Percentiles rank a stretch among this genome's conserved stretches.
phyloP scores from a whole-genome alignment of 495 filamentous ascomycete species.

The Talaromyces borbonicus region DNA sequence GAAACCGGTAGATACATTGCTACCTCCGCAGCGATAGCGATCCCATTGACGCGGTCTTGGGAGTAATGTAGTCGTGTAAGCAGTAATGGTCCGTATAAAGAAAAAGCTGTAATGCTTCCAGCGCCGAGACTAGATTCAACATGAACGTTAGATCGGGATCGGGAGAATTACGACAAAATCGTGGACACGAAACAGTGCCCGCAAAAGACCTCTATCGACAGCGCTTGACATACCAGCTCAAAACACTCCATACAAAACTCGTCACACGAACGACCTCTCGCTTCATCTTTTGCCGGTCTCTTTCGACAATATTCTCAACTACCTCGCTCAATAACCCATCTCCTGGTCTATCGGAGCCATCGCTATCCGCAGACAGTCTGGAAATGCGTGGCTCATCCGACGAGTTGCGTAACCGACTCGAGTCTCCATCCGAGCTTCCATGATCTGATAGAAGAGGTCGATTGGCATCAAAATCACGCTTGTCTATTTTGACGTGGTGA shows the following conservation, averaged over 20 bases:
- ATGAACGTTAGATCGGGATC: neutral
- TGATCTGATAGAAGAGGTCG: slow-evolving; percentile 32
- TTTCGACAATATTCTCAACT: slow-evolving; percentile 49
- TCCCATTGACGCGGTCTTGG: slow-evolving; percentile 82
- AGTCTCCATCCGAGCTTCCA: slow-evolving; percentile 14
- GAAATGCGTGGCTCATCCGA: slow-evolving; percentile 7
- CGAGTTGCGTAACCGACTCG: neutral
- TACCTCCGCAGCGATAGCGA: slow-evolving; percentile 74
- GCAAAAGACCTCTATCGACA: too few relatives aligned
- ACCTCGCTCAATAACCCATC: slow-evolving; percentile 45
- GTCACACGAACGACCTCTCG: slow-evolving; percentile 38
- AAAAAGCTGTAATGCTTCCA: slow-evolving; percentile 79
- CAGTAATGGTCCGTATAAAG: slow-evolving; percentile 82
- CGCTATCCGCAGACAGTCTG: slow-evolving; percentile 6
- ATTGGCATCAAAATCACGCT: slow-evolving; percentile 51
- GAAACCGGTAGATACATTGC: slow-evolving; percentile 85
- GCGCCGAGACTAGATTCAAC: slow-evolving; percentile 58
- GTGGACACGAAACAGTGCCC: slow-evolving; percentile 3
- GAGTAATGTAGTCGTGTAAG: slow-evolving; percentile 74
- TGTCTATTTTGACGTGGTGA: slow-evolving; percentile 31
- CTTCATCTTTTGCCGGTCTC: slow-evolving; percentile 45
- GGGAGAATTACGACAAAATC: neutral
- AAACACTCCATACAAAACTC: slow-evolving; percentile 51
- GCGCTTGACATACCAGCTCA: slow-evolving; percentile 51
- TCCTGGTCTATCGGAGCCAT: slow-evolving; percentile 2